Conservation (phyloP, 2,329 filamentous ascomycete species). For the Pseudophaeomoniella oleicola region DNA sequence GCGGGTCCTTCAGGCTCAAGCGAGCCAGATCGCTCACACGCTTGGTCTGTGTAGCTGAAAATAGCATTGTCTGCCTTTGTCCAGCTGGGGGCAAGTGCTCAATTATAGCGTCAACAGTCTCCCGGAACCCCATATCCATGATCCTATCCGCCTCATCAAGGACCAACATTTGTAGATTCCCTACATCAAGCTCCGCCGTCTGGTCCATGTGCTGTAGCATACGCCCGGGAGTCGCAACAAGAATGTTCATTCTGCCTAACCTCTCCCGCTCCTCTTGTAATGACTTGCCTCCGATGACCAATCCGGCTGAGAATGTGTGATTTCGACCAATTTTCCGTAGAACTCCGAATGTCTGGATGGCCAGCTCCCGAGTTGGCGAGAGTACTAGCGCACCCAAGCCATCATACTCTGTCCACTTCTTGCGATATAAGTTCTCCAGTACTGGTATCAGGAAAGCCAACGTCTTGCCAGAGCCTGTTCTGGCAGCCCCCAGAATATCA, state of each 20-base stretch:
- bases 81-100: slow-evolving; percentile 63
- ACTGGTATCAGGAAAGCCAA: slow-evolving; percentile 83
- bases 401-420: slow-evolving; percentile 79
- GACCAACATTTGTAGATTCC: slow-evolving; percentile 83
- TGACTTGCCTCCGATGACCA: slow-evolving; percentile 88
- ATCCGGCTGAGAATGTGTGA: slow-evolving; percentile 79
- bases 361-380: slow-evolving; percentile 85
- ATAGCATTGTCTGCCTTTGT: slow-evolving; percentile 77
- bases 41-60: slow-evolving; percentile 92
- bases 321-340: slow-evolving; percentile 77
- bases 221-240: slow-evolving; percentile 86
- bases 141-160: slow-evolving; percentile 94
- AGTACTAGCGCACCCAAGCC: slow-evolving; percentile 86
- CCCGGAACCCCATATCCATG: slow-evolving; percentile 93
- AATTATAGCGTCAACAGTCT: slow-evolving; percentile 78
- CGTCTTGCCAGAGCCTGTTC: slow-evolving; percentile 93
- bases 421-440: slow-evolving; percentile 79
- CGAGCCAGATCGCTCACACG: slow-evolving; percentile 84
- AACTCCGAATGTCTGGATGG: slow-evolving; percentile 94
- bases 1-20: slow-evolving; percentile 73
- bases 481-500: slow-evolving; percentile 88
- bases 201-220: slow-evolving; percentile 95
- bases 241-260: slow-evolving; percentile 83
- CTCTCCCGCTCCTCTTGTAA: slow-evolving; percentile 76
- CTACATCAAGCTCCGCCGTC: slow-evolving; percentile 76